Base-by-base conservation (phyloP, 2,329 filamentous ascomycete genomes). In the Stagonosporopsis vannaccii region DNA sequence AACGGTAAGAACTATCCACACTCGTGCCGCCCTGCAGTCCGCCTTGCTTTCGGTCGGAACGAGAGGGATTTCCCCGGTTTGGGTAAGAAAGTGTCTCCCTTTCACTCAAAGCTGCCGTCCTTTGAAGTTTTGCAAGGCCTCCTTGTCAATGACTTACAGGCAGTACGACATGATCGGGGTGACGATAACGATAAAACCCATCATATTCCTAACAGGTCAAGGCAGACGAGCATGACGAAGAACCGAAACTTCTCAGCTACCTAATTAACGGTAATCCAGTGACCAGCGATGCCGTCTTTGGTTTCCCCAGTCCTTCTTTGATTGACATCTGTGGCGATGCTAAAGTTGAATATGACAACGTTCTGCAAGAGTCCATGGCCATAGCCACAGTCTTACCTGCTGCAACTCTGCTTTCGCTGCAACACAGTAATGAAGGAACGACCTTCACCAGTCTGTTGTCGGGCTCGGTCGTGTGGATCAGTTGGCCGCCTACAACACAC, bases 401-500 rank as follows among this genome's bases (percentile, higher is more conserved):
- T 20, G 40, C 58, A 26, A 51, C 45, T 4, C 44, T 60, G 1
- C 15, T 63, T 1, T 17, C 50, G 1, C 49, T 69, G 6, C 55
- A 68, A 19, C 63, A 67, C 43, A 60, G 51, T 35, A 65, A 61
- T 19, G 68, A 67, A 35, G 50, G 60, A 9, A 59, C 33, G 6
- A 64, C 56, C 4, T 61, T 56, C 46, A 54, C 46, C 4, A 66
- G 60, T 1, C 37, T 70, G 2, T 43, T 67, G 4, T 49, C 54
- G 11, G 66, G 68, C 11, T 51, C 55, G 2, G 36, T 67, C 3
- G 41, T 61, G 4, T 68, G 65, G 62, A 60, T 66, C 3, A 59
- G 69, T 32, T 70, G 68, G 66, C 68, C 68, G 3, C 57, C 61
- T 3, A 68, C 62, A 5, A 6, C 28, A 5, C 44, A 61, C 4